These are phyloP conservation scores for Dictyostelium capitatum DNA, from an alignment of 78 protist genomes.

Conservation along the genomic window DNA sequence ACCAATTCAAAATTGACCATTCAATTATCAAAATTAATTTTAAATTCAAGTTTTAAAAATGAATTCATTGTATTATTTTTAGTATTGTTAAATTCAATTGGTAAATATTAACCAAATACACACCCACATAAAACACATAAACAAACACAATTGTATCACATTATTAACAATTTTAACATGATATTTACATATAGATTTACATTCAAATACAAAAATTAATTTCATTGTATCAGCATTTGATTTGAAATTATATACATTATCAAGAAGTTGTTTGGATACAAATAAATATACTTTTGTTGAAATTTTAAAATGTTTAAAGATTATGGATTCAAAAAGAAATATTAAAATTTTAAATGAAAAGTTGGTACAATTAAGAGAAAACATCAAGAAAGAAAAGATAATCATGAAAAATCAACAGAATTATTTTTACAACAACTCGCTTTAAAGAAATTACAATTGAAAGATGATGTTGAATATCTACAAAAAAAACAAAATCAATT, in stretches of 20 bases:
- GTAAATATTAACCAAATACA: background rate
- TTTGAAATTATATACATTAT: constrained; percentile 10
- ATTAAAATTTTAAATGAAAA: constrained; percentile 1
- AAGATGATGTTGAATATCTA: background rate
- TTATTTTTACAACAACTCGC: background rate
- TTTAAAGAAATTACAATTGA: background rate
- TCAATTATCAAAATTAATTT: constrained; percentile 3
- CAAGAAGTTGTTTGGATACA: constrained; percentile 29
- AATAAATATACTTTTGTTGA: constrained; percentile 65
- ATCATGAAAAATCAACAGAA: background rate
- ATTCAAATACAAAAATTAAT: constrained; percentile 26
- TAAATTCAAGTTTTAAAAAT: constrained; percentile 36
- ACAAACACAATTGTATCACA: too few relatives aligned
- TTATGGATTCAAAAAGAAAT: constrained; percentile 76
- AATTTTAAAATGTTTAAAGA: constrained; percentile 65
- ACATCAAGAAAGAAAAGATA: background rate
- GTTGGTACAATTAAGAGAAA: background rate
- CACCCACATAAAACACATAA: too few relatives aligned
- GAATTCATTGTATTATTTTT: constrained; percentile 44
- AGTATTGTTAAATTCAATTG: constrained; percentile 45
- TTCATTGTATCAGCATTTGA: constrained; percentile 44
- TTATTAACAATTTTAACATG: background rate
- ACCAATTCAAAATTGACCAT: constrained; percentile 28
- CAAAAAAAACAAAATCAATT: background rate
- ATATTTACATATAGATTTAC: constrained; percentile 44